Base-by-base conservation (phyloP, 306 rosid genomes). In the Quercus wislizeni region DNA sequence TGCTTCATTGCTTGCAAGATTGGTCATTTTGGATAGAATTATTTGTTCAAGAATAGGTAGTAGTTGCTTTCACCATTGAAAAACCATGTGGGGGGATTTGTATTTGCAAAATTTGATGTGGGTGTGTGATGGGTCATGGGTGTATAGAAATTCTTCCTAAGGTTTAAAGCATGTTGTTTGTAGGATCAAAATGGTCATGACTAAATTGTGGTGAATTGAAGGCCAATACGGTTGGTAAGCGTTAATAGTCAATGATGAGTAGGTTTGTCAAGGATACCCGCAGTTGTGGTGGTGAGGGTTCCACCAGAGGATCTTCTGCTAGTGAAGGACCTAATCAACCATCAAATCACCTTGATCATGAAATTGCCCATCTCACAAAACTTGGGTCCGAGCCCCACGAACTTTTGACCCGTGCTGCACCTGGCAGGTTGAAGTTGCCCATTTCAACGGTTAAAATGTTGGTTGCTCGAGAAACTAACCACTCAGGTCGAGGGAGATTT, bases 391-490 rank as follows among this genome's bases (percentile, higher is more conserved):
- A 61, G 55, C 88, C 89, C 28, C 81, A 81, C 19, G 79, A 74
- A 74, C 87, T 54, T 83, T 83, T 88, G 76, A 80, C 79, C 12
- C 62, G 64, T 4, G 76, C 19, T 64, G 49, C 49, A 54, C 89
- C 88, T 21, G 88, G 88, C 63, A 78, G 85, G 78, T 74, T 21
- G 78, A 86, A 70, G 65, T 55, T 86, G 51, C 91, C 89, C 52
- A 81, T 79, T 64, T 88, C 91, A 43, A 79, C 91, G 25, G 83
- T 83, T 13, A 84, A 79, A 79, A 88, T 88, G 91, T 49, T 88
- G 21, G 71, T 75, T n/a, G 89, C 83, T 19, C 75, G 91, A 49
- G 91, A 88, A 81, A 73, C 83, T 81, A 86, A 88, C 73, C 82
- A 69, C 78, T 86, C 89, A 14, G 89, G 89, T 74, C 71, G 81